phyloP scores from a whole-genome alignment of 1,139 yeast genomes.

The Yamadazyma jaroonii region DNA sequence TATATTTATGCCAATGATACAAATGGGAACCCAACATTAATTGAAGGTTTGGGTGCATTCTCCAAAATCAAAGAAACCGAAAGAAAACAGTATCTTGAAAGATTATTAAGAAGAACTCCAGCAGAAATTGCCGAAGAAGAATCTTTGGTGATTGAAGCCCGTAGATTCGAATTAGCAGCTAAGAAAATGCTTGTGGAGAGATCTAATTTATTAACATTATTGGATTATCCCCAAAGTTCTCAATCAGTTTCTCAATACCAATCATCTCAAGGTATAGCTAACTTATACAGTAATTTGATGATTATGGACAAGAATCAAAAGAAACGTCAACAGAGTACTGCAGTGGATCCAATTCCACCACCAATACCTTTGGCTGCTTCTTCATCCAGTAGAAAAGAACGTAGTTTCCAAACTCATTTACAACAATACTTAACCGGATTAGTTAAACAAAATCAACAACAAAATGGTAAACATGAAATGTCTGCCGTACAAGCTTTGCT shows the following conservation, averaged over 20 bases:
- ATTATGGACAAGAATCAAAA: constrained; percentile 65
- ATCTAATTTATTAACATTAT: constrained; percentile 68
- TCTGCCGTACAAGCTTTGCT: constrained; percentile 41
- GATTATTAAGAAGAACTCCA: constrained; percentile 78
- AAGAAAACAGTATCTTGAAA: constrained; percentile 76
- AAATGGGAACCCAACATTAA: constrained; percentile 43
- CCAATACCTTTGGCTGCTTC: constrained; percentile 58
- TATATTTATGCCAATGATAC: constrained; percentile 46
- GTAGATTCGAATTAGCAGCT: constrained; percentile 89
- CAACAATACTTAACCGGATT: constrained; percentile 42
- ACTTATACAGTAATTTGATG: constrained; percentile 77
- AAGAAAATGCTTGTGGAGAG: constrained; percentile 85
- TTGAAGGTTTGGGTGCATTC: constrained; percentile 52
- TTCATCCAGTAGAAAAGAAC: constrained; percentile 49
- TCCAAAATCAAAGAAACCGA: constrained; percentile 68
- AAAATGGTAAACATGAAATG: constrained; percentile 30
- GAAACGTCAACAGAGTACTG: constrained; percentile 35
- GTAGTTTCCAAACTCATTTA: constrained; percentile 50
- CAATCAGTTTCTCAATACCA: constrained; percentile 75
- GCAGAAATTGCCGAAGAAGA: constrained; percentile 99
- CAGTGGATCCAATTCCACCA: constrained; percentile 56
- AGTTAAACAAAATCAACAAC: constrained; percentile 33
- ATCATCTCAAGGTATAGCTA: constrained; percentile 87
- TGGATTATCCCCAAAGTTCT: constrained; percentile 87
- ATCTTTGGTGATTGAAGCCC: constrained; percentile 86